Conservation (phyloP, 257 asterid species). For the Orobanche coerulescens region DNA sequence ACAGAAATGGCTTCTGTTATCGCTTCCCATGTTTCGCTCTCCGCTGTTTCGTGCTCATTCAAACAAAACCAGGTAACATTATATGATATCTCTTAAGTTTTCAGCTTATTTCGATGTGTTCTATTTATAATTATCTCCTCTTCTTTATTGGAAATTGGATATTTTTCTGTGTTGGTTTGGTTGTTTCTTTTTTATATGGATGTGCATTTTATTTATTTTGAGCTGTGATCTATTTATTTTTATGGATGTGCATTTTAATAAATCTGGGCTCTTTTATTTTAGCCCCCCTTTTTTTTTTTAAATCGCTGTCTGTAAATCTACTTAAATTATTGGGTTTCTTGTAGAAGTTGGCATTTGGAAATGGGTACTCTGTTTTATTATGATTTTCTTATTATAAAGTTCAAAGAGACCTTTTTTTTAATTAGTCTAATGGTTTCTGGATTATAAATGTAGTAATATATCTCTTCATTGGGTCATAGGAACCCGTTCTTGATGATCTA, state of each 20-base stretch:
- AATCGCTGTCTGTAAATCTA: no score
- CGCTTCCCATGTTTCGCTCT: constrained; percentile 41
- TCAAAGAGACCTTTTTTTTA: neutral
- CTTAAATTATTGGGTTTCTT: no score
- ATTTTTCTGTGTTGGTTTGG: neutral
- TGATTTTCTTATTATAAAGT: no score
- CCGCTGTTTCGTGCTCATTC: constrained; percentile 44
- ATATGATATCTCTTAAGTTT: constrained; percentile 12
- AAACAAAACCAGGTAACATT: constrained; percentile 50
- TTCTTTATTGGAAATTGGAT: neutral
- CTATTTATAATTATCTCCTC: neutral
- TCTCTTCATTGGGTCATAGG: neutral
- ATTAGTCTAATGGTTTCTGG: neutral
- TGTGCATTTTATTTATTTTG: neutral
- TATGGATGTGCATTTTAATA: no score
- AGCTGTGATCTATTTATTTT: constrained; percentile 18
- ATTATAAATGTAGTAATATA: neutral
- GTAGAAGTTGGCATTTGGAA: no score
- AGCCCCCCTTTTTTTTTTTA: no score
- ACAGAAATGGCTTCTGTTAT: constrained; percentile 51
- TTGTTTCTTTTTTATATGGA: neutral
- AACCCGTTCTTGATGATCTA: neutral
- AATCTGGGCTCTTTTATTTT: no score
- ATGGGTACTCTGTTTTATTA: no score
- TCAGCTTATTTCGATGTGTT: neutral